These are phyloP conservation scores for Entomortierella chlamydospora DNA, from an alignment of 192 early-diverging fungal genomes.

Conservation along the genomic window DNA sequence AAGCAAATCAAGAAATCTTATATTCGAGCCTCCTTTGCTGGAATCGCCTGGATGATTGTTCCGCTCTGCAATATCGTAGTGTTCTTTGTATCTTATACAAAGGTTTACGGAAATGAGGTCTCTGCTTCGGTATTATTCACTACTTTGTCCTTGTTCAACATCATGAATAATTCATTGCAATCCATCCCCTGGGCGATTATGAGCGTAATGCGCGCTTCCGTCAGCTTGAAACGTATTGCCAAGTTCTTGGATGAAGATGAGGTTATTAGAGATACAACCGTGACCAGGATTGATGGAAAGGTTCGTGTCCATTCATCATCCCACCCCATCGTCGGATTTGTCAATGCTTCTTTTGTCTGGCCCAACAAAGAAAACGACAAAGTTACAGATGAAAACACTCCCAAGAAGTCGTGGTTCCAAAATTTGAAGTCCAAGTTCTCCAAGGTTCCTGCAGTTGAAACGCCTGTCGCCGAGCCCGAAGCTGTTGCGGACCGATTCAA, in stretches of 20 bases:
- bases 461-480: conserved; percentile 11
- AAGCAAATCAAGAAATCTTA: conserved; percentile 57
- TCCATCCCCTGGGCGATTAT: conserved; percentile 67
- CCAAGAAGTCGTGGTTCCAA: conserved; percentile 21
- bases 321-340: conserved; percentile 54
- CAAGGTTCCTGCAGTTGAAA: conserved; percentile 10
- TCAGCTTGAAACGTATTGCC: conserved; percentile 76
- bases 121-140: conserved; percentile 64
- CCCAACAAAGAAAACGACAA: conserved; percentile 42
- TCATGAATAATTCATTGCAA: conserved; percentile 69
- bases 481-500: conserved; percentile 54
- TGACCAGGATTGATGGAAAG: conserved; percentile 43
- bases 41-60: conserved; percentile 62
- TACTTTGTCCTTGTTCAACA: conserved; percentile 76
- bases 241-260: conserved; percentile 80
- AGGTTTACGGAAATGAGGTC: conserved; percentile 64
- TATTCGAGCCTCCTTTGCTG: conserved; percentile 62
- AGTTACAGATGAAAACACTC: conserved; percentile 48
- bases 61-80: conserved; percentile 72
- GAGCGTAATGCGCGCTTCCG: conserved; percentile 61
- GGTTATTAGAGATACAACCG: conserved; percentile 57
- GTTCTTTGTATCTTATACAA: conserved; percentile 68
- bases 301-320: conserved; percentile 58
- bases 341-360: conserved; percentile 28
- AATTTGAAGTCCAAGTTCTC: conserved; percentile 26